Conservation (phyloP, 257 asterid species). For the Agastache rugosa region DNA sequence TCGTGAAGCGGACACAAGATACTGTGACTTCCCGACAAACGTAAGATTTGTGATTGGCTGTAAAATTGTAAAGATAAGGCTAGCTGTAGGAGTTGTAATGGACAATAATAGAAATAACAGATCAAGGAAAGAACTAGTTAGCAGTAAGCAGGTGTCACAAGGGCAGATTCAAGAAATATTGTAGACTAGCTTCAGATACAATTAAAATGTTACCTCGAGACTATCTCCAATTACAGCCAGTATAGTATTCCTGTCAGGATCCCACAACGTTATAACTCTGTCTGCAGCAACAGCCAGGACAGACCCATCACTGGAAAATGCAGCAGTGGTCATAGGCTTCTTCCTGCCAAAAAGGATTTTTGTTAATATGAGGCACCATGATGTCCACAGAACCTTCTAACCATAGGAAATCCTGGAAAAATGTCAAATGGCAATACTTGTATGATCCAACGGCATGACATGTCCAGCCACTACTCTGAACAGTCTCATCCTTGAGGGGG, state of each 20-base stretch:
- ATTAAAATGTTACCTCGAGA: conserved; percentile 58
- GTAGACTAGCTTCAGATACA: background rate
- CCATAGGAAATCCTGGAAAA: conserved; percentile 3
- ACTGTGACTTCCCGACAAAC: conserved; percentile 80
- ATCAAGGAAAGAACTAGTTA: conserved; percentile 24
- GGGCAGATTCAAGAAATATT: background rate
- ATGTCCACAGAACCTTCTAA: conserved; percentile 9
- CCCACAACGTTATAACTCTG: conserved; percentile 89
- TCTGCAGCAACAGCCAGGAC: conserved; percentile 96
- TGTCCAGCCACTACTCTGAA: conserved; percentile 73
- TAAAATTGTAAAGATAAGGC: conserved; percentile 20
- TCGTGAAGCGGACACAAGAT: conserved; percentile 78
- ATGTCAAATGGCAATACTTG: conserved; percentile 57
- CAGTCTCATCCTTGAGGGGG: conserved; percentile 46
- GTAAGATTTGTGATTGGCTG: conserved; percentile 73
- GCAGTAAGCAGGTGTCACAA: background rate
- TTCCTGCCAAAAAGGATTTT: conserved; percentile 54
- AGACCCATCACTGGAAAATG: conserved; percentile 91
- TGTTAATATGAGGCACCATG: conserved; percentile 19
- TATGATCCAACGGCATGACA: conserved; percentile 98
- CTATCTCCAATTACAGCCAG: conserved; percentile 86
- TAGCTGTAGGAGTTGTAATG: background rate
- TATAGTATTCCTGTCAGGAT: conserved; percentile 77
- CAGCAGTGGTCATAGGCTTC: conserved; percentile 84
- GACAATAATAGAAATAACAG: background rate